These are phyloP conservation scores for Triticum timopheevii DNA, from an alignment of 176 grass and related monocot genomes.

Conservation along the genomic window DNA sequence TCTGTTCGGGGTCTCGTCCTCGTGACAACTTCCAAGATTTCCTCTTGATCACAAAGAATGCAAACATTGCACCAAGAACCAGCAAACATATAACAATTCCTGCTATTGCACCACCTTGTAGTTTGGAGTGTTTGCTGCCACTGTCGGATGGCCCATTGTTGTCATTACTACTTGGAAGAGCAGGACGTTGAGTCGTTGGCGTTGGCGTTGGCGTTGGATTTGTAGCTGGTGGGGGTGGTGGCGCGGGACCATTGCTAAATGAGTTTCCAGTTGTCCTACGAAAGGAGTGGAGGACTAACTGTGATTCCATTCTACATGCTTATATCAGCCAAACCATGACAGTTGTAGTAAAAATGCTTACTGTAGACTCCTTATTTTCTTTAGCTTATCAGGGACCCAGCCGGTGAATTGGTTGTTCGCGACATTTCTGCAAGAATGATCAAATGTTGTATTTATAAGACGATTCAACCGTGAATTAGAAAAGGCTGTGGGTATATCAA, in stretches of 20 bases:
- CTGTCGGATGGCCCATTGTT: slow-evolving; percentile 15
- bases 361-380: slow-evolving; percentile 69
- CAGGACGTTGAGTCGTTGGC: slow-evolving; percentile 27
- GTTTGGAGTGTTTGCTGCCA: slow-evolving; percentile 49
- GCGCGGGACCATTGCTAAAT: slow-evolving; percentile 57
- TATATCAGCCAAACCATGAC: not conserved
- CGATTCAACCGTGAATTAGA: not conserved
- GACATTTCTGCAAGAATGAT: slow-evolving; percentile 65
- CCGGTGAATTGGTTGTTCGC: slow-evolving; percentile 87
- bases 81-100: slow-evolving; percentile 88
- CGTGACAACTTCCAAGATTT: slow-evolving; percentile 44
- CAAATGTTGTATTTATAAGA: slow-evolving; percentile 27
- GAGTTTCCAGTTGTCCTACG: slow-evolving; percentile 73
- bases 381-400: slow-evolving; percentile 83
- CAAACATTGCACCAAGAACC: slow-evolving; percentile 45
- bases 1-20: slow-evolving; percentile 48
- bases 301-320: slow-evolving; percentile 17
- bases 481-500: slow-evolving; percentile 6
- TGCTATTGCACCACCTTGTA: slow-evolving; percentile 67
- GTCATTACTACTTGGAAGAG: slow-evolving; percentile 24
- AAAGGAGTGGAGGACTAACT: slow-evolving; percentile 18
- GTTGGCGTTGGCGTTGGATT: slow-evolving; percentile 46
- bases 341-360: slow-evolving; percentile 44
- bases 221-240: slow-evolving; percentile 68
- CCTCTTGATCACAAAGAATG: slow-evolving; percentile 68